Base-by-base conservation (phyloP, 805 yeast genomes). In the Candida suzukii region DNA sequence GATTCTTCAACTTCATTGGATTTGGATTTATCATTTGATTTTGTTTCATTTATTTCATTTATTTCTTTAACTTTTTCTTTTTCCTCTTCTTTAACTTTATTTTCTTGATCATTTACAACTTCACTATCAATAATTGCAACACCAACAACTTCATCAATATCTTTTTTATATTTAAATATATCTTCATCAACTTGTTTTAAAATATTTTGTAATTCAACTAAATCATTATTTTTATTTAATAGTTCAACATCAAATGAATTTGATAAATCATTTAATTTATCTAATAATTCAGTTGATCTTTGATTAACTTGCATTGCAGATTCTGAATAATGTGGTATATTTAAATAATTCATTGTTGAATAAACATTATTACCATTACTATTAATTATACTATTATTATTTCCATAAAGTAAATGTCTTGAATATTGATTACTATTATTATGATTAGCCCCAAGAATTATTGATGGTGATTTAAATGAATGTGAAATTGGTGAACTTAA, bases 181-280 rank as follows among this genome's bases (percentile, higher is more conserved):
- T 62, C 68, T 31, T 58, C 44, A 39, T 56, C 54, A 49, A 64
- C 51, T 44, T 58, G 58, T 28, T 47, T 37, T 21, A 57, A 49
- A 40, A 57, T 58, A 20, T 44, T 42, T 31, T 41, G 51, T 40
- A 57, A 41, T 42, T 60, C 67, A 37, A 50, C 49, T 21, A 60
- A 45, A 51, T 65, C 59, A 47, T 63, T 58, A 51, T 66, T 61
- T 58, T 61, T 58, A 49, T 66, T 56, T 25, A 63, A 64, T 37
- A 85, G 56, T 45, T 78, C 81, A 10, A 57, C 57, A 38, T 77
- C 80, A 54, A 80, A 86, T 18, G 77, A 70, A 31, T 61, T 58
- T 4, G 77, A 63, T 34, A 75, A 62, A 17, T 65, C 69, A 14
- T 64, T 61, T 42, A 78, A 64, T n/a, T 73, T 64, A 17, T 69